Conservation (phyloP, 2,329 filamentous ascomycete species). For the Sphaceloma murrayae region DNA sequence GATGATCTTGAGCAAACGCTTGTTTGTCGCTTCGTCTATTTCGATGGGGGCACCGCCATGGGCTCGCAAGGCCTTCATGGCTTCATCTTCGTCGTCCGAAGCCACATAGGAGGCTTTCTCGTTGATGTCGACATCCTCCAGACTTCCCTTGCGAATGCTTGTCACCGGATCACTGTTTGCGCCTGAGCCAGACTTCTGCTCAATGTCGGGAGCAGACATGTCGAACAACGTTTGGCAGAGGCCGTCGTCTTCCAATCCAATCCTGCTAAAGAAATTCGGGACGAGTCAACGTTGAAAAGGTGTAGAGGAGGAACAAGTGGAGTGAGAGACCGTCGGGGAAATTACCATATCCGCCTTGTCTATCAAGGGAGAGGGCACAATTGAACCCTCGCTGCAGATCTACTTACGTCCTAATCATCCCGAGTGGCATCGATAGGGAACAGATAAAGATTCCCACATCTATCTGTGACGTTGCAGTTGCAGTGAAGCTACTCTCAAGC, state of each 20-base stretch:
- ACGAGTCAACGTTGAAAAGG: no score
- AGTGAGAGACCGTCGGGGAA: no score
- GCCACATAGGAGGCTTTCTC: conserved; percentile 23
- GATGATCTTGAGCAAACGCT: conserved; percentile 49
- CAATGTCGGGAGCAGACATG: neutral
- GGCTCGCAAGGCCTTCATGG: conserved; percentile 45
- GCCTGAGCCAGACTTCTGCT: neutral
- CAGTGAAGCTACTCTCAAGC: conserved; percentile 11
- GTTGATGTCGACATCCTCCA: conserved; percentile 1
- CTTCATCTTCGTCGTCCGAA: conserved; percentile 50
- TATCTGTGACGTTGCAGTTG: no score
- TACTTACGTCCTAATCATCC: no score
- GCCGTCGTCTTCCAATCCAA: no score
- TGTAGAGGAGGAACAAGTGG: no score
- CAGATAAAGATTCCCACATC: conserved; percentile 4
- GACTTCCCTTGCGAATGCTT: neutral
- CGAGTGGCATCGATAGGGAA: neutral
- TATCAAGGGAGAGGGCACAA: no score
- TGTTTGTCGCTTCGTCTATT: conserved; percentile 49
- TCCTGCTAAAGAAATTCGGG: no score
- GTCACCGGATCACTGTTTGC: neutral
- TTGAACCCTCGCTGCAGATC: no score
- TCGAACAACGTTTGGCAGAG: no score
- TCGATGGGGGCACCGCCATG: conserved; percentile 43
- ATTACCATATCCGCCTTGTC: no score